Conservation (phyloP, 371 early-diverging fungal genomes). For the Sporodiniella umbellata region DNA sequence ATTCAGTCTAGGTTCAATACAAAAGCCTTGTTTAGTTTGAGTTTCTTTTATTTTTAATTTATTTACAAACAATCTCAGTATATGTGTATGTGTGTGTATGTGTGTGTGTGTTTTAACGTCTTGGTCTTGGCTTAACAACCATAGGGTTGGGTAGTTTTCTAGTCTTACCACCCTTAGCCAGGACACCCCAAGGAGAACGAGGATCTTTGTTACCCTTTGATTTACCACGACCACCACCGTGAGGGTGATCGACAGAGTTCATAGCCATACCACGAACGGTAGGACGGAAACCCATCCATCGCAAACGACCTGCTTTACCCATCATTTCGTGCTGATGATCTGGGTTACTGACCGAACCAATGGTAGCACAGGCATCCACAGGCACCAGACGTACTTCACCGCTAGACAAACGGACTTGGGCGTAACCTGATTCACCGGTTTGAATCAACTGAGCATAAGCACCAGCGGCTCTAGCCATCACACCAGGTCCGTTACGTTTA, state of each 20-base stretch:
- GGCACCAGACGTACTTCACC: slow-evolving; percentile 91
- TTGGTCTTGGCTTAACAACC: slow-evolving; percentile 77
- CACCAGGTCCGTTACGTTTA: slow-evolving; percentile 76
- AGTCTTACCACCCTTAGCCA: slow-evolving; percentile 96
- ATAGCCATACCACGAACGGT: slow-evolving; percentile 98
- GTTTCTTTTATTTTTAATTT: neutral
- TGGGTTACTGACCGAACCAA: slow-evolving; percentile 92
- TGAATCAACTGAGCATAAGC: slow-evolving; percentile 85
- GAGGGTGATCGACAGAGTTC: slow-evolving; percentile 99
- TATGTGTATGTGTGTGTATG: neutral
- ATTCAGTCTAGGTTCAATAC: too few relatives aligned
- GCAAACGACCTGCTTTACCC: slow-evolving; percentile 90
- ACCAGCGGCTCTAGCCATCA: slow-evolving; percentile 89
- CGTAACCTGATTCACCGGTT: slow-evolving; percentile 76
- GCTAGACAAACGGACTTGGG: slow-evolving; percentile 83
- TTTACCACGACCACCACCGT: slow-evolving; percentile 98
- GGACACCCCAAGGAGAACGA: slow-evolving; percentile 92
- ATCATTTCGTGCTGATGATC: slow-evolving; percentile 86
- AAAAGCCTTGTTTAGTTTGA: neutral
- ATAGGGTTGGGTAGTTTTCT: slow-evolving; percentile 70
- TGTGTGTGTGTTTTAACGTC: slow-evolving; percentile 46
- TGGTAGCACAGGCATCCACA: slow-evolving; percentile 87
- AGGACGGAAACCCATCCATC: slow-evolving; percentile 90
- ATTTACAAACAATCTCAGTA: neutral
- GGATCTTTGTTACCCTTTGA: slow-evolving; percentile 93